Conservation (phyloP, 1,284 basidiomycete genomes). For the Naganishia sp. region DNA sequence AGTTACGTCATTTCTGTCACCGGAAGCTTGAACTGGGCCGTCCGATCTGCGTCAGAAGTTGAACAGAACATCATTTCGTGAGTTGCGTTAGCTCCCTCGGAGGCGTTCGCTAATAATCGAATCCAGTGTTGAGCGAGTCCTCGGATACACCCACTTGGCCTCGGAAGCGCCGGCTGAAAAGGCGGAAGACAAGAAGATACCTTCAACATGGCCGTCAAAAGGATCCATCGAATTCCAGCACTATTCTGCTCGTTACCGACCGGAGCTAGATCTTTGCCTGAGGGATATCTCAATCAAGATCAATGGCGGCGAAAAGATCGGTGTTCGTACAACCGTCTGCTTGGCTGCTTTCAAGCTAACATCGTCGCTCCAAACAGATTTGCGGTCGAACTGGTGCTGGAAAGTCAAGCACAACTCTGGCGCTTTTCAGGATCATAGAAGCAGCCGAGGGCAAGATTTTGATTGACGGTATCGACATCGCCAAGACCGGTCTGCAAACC, state of each 20-base stretch:
- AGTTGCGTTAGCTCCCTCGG: background rate
- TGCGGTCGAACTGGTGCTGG: slow-evolving; percentile 91
- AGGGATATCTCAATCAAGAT: slow-evolving; percentile 68
- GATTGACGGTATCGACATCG: slow-evolving; percentile 82
- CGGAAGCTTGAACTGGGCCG: slow-evolving; percentile 78
- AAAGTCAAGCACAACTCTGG: slow-evolving; percentile 73
- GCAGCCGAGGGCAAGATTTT: slow-evolving; percentile 72
- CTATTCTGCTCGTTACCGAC: slow-evolving; percentile 80
- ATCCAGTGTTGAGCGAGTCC: slow-evolving; percentile 55
- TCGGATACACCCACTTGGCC: slow-evolving; percentile 68
- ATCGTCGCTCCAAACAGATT: slow-evolving; percentile 49
- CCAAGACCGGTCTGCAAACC: slow-evolving; percentile 78
- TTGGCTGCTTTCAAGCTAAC: background rate
- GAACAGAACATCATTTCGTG: slow-evolving; percentile 89
- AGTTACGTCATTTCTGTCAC: slow-evolving; percentile 82
- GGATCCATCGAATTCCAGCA: slow-evolving; percentile 77
- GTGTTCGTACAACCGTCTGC: slow-evolving; percentile 45
- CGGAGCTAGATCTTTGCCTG: slow-evolving; percentile 75
- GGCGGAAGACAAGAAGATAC: slow-evolving; percentile 65
- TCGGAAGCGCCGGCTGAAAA: slow-evolving; percentile 72
- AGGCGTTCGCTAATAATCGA: background rate
- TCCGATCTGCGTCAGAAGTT: slow-evolving; percentile 83
- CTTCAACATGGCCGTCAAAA: slow-evolving; percentile 68
- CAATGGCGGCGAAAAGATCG: slow-evolving; percentile 75
- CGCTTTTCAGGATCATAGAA: slow-evolving; percentile 68